Conservation (phyloP, 2,329 filamentous ascomycete species). For the Zasmidium cellare region DNA sequence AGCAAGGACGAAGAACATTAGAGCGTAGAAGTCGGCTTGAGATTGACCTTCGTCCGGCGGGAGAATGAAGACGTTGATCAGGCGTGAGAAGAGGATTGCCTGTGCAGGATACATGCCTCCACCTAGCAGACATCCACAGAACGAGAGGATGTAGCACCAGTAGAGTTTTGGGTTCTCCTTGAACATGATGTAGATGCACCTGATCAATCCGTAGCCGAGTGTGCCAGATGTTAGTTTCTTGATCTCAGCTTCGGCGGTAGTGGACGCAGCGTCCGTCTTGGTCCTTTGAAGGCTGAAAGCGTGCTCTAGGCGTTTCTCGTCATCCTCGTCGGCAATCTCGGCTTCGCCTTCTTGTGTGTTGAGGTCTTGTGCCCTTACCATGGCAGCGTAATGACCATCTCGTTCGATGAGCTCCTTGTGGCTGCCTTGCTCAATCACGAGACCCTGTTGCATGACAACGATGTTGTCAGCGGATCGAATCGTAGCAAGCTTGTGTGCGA, state of each 20-base stretch:
- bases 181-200: conserved; percentile 40
- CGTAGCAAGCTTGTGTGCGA: conserved; percentile 48
- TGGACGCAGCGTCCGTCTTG: conserved; percentile 30
- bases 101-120: conserved; percentile 50
- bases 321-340: conserved; percentile 30
- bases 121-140: conserved; percentile 35
- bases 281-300: conserved; percentile 22
- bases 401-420: conserved; percentile 41
- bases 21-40: conserved; percentile 52
- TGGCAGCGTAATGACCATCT: conserved; percentile 41
- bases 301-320: conserved; percentile 32
- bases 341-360: conserved; percentile 28
- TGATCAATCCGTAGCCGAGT: conserved; percentile 33
- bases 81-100: conserved; percentile 51
- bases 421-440: conserved; percentile 46
- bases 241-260: conserved; percentile 34
- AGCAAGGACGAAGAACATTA: conserved; percentile 59
- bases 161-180: conserved; percentile 37
- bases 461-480: conserved; percentile 48
- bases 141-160: conserved; percentile 40
- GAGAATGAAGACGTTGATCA: conserved; percentile 51
- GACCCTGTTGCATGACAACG: conserved; percentile 45
- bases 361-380: conserved; percentile 52
- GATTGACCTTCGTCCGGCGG: conserved; percentile 37
- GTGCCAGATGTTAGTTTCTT: conserved; percentile 29